A percentile compares a stretch with the other conserved stretches of the same genome.
These are phyloP conservation scores for Crithidia sp. DNA, from an alignment of 208 protist genomes.

Conservation along the genomic window DNA sequence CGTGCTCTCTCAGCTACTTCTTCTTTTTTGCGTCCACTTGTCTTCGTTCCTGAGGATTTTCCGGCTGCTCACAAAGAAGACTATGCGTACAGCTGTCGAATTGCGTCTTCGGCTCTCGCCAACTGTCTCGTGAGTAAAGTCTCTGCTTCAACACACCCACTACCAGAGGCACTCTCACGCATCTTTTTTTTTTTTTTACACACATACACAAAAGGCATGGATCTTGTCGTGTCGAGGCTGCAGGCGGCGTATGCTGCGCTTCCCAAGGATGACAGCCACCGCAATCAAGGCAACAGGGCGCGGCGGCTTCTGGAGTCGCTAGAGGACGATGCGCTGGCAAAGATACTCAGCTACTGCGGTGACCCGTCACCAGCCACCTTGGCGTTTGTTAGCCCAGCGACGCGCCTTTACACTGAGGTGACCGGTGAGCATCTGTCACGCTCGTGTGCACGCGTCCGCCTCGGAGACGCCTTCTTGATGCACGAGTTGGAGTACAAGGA, in stretches of 20 bases:
- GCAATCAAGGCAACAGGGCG: neutral
- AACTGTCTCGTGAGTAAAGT: too few relatives aligned
- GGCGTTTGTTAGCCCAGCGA: neutral
- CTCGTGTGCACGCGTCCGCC: neutral
- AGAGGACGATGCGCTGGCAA: neutral
- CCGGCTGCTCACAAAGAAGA: too few relatives aligned
- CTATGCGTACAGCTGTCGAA: too few relatives aligned
- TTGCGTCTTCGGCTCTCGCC: too few relatives aligned
- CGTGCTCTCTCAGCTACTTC: too few relatives aligned
- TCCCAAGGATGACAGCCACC: neutral
- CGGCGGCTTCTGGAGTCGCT: slow-evolving; percentile 3
- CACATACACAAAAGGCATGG: neutral
- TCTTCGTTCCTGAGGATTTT: too few relatives aligned
- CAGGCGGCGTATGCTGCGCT: neutral
- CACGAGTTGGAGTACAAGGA: slow-evolving; percentile 2
- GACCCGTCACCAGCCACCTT: neutral
- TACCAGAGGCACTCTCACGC: neutral
- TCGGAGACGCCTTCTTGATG: slow-evolving; percentile 6
- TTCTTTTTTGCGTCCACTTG: too few relatives aligned
- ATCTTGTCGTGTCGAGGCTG: neutral
- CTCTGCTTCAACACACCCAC: too few relatives aligned
- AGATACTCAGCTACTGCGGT: slow-evolving; percentile 6
- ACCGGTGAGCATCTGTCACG: neutral
- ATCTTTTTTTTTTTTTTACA: neutral
- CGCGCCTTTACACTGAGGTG: neutral